Evolutionary conservation across 331 rosid genomes (phyloP), one percentile per base, ranked within the genome.

Genomic region (Quercus tomentella): DNA sequence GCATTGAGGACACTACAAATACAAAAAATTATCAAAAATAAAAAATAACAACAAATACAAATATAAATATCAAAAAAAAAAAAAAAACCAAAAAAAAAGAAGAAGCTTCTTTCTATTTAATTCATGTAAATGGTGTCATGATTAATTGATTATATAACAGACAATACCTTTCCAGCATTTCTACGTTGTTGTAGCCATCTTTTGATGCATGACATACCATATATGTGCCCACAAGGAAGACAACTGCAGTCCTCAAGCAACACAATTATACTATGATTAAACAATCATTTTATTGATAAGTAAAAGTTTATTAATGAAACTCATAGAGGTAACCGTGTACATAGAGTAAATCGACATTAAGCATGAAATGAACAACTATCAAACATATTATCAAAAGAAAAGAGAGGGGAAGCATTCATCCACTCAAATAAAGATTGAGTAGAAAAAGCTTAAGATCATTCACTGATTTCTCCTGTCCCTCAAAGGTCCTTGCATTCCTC

Each of bases 151-250:
- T 20, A 72, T 2, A 31, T 23, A 76, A 17, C 35, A 76, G 20
- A 31, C 65, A 70, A 28, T 82, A 92, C 98, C 98, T 94, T 94
- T 61, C 93, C 89, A 0, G 89, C 81, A 70, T 56, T 89, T 80
- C 45, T 80, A 17, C 83, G 73, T 73, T 87, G 94, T 66, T 83
- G 80, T 74, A 95, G 84, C 98, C 98, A 95, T 80, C 55, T 91
- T 54, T 76, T 85, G 63, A 95, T 87, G 84, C 98, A 95, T 75
- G 97, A 92, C 94, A 90, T 88, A 16, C 98, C 98, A 81, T 86
- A 95, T 17, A 95, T 56, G 87, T 95, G 98, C 51, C 98, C 98
- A 76, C 97, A 95, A 77, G 98, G 97, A 90, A 95, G 98, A 82
- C 97, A 95, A 22, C 98, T 95, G 90, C 77, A 86, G 30, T 35